A percentile compares a stretch with the other conserved stretches of the same genome.
phyloP scores from a whole-genome alignment of 1,284 basidiomycete species.

The Cystobasidiaceae sp. region DNA sequence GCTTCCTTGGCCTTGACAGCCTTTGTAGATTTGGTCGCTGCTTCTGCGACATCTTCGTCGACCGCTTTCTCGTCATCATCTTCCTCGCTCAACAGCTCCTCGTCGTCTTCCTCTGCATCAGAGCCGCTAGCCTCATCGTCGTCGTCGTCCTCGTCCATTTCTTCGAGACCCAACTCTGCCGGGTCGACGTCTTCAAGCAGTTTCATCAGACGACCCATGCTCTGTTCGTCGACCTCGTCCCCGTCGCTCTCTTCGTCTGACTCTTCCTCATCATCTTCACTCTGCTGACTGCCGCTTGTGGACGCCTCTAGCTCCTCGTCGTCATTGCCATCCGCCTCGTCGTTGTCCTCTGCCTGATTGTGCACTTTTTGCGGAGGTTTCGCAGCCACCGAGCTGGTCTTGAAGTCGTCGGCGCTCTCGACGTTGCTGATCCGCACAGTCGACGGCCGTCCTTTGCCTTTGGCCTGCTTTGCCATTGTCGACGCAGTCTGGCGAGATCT shows the following conservation, averaged over 20 bases:
- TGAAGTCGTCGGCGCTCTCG: slow-evolving; percentile 10
- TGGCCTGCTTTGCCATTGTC: slow-evolving; percentile 6
- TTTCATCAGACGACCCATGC: slow-evolving; percentile 38
- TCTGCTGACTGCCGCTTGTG: slow-evolving; percentile 14
- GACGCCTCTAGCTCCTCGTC: too few species aligned
- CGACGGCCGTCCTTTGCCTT: slow-evolving; percentile 19
- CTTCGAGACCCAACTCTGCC: slow-evolving; percentile 27
- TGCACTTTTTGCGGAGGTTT: background rate
- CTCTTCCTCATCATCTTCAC: slow-evolving; percentile 1
- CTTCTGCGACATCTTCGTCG: slow-evolving; percentile 9
- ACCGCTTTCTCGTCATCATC: slow-evolving; percentile 32
- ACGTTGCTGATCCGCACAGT: slow-evolving; percentile 1
- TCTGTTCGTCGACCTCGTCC: slow-evolving; percentile 38
- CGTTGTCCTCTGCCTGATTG: slow-evolving; percentile 5
- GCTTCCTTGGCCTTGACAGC: too few species aligned
- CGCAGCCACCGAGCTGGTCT: background rate
- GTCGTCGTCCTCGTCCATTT: slow-evolving; percentile 12
- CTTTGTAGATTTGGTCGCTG: too few species aligned
- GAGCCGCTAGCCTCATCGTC: slow-evolving; percentile 32
- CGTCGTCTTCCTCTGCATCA: slow-evolving; percentile 36
- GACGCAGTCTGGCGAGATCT: background rate
- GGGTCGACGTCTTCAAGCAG: slow-evolving; percentile 35
- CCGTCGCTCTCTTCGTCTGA: slow-evolving; percentile 28
- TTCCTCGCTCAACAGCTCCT: slow-evolving; percentile 33
- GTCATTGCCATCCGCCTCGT: background rate